Base-by-base conservation (phyloP, 2,329 filamentous ascomycete species). In the Westerdykella aurantiaca region DNA sequence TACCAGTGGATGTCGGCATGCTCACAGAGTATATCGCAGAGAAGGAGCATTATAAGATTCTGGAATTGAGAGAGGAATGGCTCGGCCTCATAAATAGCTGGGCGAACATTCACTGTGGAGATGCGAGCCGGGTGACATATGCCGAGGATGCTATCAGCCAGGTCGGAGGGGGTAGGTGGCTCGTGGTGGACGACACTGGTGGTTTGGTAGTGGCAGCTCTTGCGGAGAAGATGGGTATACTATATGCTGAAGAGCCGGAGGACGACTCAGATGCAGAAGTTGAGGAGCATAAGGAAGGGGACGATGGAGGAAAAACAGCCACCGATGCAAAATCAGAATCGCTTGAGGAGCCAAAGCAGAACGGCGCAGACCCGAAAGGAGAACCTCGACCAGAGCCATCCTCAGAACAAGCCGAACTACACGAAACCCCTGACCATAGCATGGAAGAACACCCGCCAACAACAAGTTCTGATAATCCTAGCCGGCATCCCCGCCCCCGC, bases 1-100 rank as follows among this genome's bases (percentile, higher is more conserved):
- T 95, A 41, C 91, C 91, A 0, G 71, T 97, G 54, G 89, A 96
- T 60, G 81, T 94, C 12, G 77, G 82, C 0, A 77, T 81, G 51
- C 72, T 97, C 49, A 81, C 82, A 16, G 80, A 88, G 53, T 94
- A 85, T 73, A 75, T 91, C 58, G 70, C 95, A 39, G 87, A 94
- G 56, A 87, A 85, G 58, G 90, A 97, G 55, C 76, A 87, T 0
- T 72, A 75, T 47, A 88, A 85, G 65, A 86, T 94, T 23, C 73
- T 97, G 73, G 91, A 97, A 58, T 73, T 96, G 67, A 76, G 90
- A 42, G 85, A 93, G 51, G 93, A 98, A 67, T 79, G 84, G 61
- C 70, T 95, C 38, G 89, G 82, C 0, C 69, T 98, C 43, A 72
- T 95, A 12, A 85, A 85, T 6, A 93, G 88, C 63, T 96, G 89